Conservation (phyloP, 139 green algal species). For the Nannochloris sp. region DNA sequence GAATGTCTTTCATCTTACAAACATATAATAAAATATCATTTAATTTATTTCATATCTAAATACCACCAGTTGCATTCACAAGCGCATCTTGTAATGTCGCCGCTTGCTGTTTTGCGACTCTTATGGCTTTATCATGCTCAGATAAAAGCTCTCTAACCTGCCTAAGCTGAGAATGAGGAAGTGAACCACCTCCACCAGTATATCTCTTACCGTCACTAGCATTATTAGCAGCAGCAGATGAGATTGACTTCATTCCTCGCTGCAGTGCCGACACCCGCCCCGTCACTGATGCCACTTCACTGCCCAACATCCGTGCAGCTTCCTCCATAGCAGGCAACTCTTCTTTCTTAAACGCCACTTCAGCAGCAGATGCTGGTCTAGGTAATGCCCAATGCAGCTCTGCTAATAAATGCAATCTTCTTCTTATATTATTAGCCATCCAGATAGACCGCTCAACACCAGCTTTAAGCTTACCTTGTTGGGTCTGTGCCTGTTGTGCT, state of each 20-base stretch:
- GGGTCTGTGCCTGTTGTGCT: not conserved
- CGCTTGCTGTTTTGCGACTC: conserved; percentile 9
- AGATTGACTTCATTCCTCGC: too few relatives aligned
- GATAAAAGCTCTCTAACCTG: conserved; percentile 25
- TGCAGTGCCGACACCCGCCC: conserved; percentile 3
- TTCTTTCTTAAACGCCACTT: conserved; percentile 20
- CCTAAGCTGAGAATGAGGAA: conserved; percentile 26
- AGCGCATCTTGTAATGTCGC: not conserved
- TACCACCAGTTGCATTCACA: not conserved
- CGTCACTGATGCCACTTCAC: conserved; percentile 1
- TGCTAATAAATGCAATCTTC: conserved; percentile 37
- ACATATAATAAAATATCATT: too few relatives aligned
- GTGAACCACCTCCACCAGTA: not conserved
- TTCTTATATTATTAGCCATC: conserved; percentile 17
- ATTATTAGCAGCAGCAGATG: too few relatives aligned
- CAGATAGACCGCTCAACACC: not conserved
- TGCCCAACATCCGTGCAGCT: conserved; percentile 6
- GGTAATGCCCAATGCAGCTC: conserved; percentile 57
- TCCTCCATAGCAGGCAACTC: conserved; percentile 29
- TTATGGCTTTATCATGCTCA: conserved; percentile 4
- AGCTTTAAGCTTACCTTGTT: conserved; percentile 1
- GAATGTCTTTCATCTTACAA: too few relatives aligned
- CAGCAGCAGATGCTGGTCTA: conserved; percentile 33
- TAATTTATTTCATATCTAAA: too few relatives aligned
- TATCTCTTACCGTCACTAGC: too few relatives aligned